Percentiles rank a stretch among this genome's conserved stretches.
Conservation (phyloP, 495 filamentous ascomycete species). For the Astrothelium macrocarpum region DNA sequence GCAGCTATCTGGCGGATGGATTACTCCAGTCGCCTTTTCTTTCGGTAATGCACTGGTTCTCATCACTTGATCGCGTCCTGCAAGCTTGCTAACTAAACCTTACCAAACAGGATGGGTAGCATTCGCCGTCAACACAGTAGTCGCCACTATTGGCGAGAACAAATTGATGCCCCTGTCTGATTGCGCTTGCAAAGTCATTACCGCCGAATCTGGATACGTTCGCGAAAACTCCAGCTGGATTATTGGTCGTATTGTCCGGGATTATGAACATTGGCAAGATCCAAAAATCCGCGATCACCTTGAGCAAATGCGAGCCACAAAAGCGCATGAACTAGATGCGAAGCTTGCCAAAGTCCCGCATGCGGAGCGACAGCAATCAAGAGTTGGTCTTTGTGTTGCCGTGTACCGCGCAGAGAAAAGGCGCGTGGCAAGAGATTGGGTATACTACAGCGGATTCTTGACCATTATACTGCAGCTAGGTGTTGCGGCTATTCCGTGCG, state of each 20-base stretch:
- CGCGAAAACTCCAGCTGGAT: neutral
- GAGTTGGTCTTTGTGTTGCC: too few species aligned
- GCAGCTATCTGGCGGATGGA: slow-evolving; percentile 30
- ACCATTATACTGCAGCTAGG: neutral
- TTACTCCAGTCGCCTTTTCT: slow-evolving; percentile 45
- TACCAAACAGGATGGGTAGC: slow-evolving; percentile 26
- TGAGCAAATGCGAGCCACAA: neutral
- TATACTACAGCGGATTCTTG: neutral
- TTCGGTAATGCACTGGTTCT: too few species aligned
- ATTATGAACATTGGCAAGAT: too few species aligned
- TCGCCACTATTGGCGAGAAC: neutral
- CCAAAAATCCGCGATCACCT: too few species aligned
- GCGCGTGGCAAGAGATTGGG: neutral
- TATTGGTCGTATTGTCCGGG: neutral
- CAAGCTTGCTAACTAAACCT: too few species aligned
- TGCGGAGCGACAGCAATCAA: too few species aligned
- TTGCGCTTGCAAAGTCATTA: neutral
- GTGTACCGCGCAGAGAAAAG: neutral
- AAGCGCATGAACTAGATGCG: neutral
- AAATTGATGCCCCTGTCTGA: neutral
- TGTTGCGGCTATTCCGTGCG: neutral
- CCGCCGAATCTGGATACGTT: neutral
- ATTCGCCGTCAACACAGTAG: neutral
- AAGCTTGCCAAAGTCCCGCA: too few species aligned
- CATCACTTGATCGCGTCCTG: too few species aligned